Conservation (phyloP, 2,329 filamentous ascomycete genomes). For the Rasamsonia emersonii region DNA sequence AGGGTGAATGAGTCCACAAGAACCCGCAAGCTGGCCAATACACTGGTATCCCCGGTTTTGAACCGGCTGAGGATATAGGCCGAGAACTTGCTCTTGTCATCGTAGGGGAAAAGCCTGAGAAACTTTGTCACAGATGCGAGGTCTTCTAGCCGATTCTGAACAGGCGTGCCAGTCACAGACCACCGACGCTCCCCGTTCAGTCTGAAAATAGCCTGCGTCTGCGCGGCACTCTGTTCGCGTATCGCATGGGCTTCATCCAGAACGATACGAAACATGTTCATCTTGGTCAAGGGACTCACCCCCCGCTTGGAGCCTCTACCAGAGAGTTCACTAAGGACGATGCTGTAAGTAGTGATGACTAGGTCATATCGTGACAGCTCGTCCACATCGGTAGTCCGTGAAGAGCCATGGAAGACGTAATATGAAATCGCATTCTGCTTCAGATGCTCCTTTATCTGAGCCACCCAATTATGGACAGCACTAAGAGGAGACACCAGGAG, state of each 20-base stretch:
- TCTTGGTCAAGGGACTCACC: slow-evolving; percentile 57
- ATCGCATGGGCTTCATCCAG: slow-evolving; percentile 94
- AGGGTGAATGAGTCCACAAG: slow-evolving; percentile 93
- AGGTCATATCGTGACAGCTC: slow-evolving; percentile 68
- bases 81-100: slow-evolving; percentile 66
- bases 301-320: slow-evolving; percentile 54
- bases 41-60: slow-evolving; percentile 75
- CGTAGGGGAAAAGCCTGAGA: slow-evolving; percentile 74
- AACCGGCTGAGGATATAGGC: slow-evolving; percentile 77
- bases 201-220: slow-evolving; percentile 76
- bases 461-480: slow-evolving; percentile 88
- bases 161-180: slow-evolving; percentile 95
- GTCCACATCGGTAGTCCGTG: slow-evolving; percentile 59
- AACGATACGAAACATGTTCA: slow-evolving; percentile 90
- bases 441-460: slow-evolving; percentile 80
- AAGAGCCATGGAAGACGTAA: slow-evolving; percentile 80
- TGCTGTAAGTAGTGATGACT: slow-evolving; percentile 88
- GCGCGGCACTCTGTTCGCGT: slow-evolving; percentile 69
- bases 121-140: slow-evolving; percentile 81
- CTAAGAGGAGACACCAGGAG: slow-evolving; percentile 83
- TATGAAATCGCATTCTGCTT: slow-evolving; percentile 55
- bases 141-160: slow-evolving; percentile 90
- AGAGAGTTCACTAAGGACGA: slow-evolving; percentile 69
- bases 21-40: slow-evolving; percentile 70
- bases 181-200: slow-evolving; percentile 75